A percentile compares a stretch with the other conserved stretches of the same genome.
phyloP scores from a whole-genome alignment of 192 early-diverging fungal genomes.

The Coemansia sp. region DNA sequence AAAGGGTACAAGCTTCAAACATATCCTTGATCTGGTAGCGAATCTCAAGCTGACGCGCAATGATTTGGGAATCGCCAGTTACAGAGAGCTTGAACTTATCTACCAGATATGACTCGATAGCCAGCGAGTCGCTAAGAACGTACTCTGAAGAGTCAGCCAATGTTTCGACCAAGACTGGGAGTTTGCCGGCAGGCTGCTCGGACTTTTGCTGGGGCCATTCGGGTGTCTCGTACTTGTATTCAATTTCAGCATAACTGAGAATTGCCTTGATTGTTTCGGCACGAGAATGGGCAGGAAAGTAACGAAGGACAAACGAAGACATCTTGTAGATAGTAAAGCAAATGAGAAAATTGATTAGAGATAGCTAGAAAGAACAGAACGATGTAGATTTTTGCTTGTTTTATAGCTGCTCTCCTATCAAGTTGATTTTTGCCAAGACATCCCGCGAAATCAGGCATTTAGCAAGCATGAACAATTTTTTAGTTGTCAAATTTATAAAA shows the following conservation, averaged over 20 bases:
- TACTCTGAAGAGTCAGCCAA: slow-evolving; percentile 15
- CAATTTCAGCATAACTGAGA: slow-evolving; percentile 36
- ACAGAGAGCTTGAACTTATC: slow-evolving; percentile 38
- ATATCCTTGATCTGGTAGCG: slow-evolving; percentile 16
- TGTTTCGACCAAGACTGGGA: slow-evolving; percentile 53
- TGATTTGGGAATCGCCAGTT: slow-evolving; percentile 10
- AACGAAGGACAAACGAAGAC: slow-evolving; percentile 11
- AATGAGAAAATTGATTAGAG: no score
- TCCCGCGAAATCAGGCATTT: no score
- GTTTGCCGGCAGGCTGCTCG: slow-evolving; percentile 47
- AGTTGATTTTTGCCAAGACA: no score
- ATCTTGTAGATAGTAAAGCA: no score
- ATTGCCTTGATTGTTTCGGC: slow-evolving; percentile 30
- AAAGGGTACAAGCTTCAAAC: neutral
- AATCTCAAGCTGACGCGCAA: slow-evolving; percentile 28
- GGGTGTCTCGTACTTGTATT: slow-evolving; percentile 21
- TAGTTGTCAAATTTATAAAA: no score
- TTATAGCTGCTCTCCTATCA: no score
- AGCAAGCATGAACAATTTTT: no score
- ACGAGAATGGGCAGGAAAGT: slow-evolving; percentile 25
- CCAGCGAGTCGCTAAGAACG: slow-evolving; percentile 38
- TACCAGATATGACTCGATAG: slow-evolving; percentile 54
- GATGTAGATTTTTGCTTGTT: no score
- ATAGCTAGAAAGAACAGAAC: no score
- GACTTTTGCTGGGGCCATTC: slow-evolving; percentile 49